Conservation (phyloP, 2,329 filamentous ascomycete species). For the Fusarium aywerte region DNA sequence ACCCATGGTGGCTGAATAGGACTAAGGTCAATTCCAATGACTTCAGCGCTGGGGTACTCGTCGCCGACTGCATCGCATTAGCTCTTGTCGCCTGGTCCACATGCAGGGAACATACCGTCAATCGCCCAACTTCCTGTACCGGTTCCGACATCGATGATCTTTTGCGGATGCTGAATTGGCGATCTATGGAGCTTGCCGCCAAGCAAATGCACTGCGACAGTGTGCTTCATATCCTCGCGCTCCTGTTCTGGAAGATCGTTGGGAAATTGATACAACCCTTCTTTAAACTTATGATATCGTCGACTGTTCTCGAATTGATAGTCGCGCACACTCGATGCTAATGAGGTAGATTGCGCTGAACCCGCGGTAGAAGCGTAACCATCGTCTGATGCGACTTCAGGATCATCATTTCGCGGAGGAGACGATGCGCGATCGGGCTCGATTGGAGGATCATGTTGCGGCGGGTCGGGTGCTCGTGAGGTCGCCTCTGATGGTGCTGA, state of each 20-base stretch:
- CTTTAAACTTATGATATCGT: slow-evolving; percentile 56
- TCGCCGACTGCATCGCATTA: slow-evolving; percentile 48
- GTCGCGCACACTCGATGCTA: slow-evolving; percentile 50
- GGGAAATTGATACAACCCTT: slow-evolving; percentile 54
- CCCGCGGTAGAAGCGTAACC: slow-evolving; percentile 24
- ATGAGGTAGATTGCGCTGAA: slow-evolving; percentile 34
- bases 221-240: slow-evolving; percentile 57
- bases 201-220: slow-evolving; percentile 51
- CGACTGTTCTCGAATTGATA: slow-evolving; percentile 57
- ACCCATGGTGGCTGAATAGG: slow-evolving; percentile 56
- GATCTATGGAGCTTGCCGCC: slow-evolving; percentile 55
- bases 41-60: slow-evolving; percentile 52
- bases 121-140: slow-evolving; percentile 58
- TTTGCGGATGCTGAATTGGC: slow-evolving; percentile 53
- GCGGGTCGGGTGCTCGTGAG: background rate
- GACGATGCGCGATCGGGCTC: slow-evolving; percentile 4
- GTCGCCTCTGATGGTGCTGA: background rate
- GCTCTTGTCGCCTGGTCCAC: background rate
- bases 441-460: slow-evolving; percentile 25
- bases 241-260: slow-evolving; percentile 59
- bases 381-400: slow-evolving; percentile 22
- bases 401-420: slow-evolving; percentile 2
- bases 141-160: slow-evolving; percentile 57
- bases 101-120: slow-evolving; percentile 45
- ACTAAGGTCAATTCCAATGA: slow-evolving; percentile 54